Evolutionary conservation across 2,329 filamentous ascomycete species (phyloP).

Genomic region (Xylaria sp.): DNA sequence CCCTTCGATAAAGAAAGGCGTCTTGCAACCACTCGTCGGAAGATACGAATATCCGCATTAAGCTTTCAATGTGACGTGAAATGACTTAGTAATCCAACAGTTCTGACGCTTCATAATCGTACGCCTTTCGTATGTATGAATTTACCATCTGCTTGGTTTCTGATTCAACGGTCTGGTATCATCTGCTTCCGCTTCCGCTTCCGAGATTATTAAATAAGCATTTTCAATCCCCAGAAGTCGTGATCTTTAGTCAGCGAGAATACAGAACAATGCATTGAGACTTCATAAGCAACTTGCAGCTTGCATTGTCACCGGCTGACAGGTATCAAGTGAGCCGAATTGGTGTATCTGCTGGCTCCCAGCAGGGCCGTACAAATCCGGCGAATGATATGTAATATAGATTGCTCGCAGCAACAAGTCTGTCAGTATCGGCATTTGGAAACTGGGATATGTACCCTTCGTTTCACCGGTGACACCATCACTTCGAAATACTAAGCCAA

Average conservation of each 20-base stretch:
- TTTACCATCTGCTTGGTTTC: background rate
- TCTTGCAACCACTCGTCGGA: background rate
- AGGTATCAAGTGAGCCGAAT: too few species aligned
- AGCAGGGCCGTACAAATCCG: background rate
- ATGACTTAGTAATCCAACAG: constrained; percentile 9
- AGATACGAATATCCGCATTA: background rate
- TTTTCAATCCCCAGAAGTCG: background rate
- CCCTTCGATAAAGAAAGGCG: background rate
- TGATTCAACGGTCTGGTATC: background rate
- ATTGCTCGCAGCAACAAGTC: background rate
- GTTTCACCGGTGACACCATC: background rate
- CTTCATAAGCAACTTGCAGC: background rate
- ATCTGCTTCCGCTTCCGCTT: background rate
- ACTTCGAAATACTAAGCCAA: background rate
- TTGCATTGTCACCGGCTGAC: background rate
- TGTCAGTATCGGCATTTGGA: background rate
- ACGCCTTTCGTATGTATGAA: background rate
- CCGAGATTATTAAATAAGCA: background rate
- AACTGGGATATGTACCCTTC: background rate
- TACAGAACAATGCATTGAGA: background rate
- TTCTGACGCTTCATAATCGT: constrained; percentile 8
- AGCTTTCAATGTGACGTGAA: constrained; percentile 9
- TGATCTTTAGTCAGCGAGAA: background rate
- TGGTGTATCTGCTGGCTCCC: too few species aligned
- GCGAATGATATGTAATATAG: background rate